phyloP scores from a whole-genome alignment of 2,329 filamentous ascomycete genomes.

The Fusarium hainanense region DNA sequence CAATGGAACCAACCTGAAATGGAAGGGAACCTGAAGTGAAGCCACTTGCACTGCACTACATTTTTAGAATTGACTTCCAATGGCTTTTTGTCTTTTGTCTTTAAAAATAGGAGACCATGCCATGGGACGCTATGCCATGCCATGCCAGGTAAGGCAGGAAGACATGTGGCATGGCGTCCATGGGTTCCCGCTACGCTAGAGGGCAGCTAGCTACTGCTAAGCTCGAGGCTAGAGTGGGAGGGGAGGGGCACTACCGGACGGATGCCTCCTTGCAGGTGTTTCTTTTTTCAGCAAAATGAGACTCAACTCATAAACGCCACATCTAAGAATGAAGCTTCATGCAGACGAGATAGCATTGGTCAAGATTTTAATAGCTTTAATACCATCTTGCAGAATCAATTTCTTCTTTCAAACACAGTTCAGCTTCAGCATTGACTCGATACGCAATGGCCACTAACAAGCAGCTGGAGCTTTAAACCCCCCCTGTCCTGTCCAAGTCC shows the following conservation, averaged over 20 bases:
- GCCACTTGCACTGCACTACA: slow-evolving; percentile 9
- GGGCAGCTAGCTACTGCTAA: neutral
- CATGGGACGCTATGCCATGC: too few species aligned
- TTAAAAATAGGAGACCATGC: slow-evolving; percentile 26
- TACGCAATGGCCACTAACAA: slow-evolving; percentile 5
- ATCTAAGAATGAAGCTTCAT: neutral
- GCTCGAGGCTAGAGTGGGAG: neutral
- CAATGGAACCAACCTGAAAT: neutral
- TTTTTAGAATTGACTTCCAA: neutral
- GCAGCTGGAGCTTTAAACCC: slow-evolving; percentile 20
- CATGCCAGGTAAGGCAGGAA: slow-evolving; percentile 31
- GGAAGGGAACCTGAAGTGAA: slow-evolving; percentile 1
- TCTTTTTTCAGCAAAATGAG: slow-evolving; percentile 11
- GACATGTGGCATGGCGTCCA: slow-evolving; percentile 29
- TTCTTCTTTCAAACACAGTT: neutral
- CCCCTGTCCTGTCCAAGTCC: slow-evolving; percentile 13
- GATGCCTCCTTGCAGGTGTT: slow-evolving; percentile 12
- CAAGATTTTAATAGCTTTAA: neutral
- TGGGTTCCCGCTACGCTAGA: slow-evolving; percentile 12
- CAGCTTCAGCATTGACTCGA: neutral
- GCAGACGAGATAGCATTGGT: neutral
- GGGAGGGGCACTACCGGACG: slow-evolving; percentile 11
- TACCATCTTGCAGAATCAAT: neutral
- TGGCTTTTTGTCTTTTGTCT: slow-evolving; percentile 12
- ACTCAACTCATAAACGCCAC: neutral